Conservation (phyloP, 2,329 filamentous ascomycete species). For the Tolypocladium pustulatum region DNA sequence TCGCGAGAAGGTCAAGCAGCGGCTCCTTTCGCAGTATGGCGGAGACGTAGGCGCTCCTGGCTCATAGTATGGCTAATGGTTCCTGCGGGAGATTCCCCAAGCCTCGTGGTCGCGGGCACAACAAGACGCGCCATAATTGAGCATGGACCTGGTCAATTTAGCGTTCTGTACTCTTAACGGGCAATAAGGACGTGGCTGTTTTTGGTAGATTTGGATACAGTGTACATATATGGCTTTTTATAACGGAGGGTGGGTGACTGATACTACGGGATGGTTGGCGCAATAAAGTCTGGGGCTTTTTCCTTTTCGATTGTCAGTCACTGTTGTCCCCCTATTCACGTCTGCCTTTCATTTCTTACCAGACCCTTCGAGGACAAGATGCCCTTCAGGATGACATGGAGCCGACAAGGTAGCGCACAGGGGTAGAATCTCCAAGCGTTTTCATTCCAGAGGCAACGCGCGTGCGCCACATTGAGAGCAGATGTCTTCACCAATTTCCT, state of each 20-base stretch:
- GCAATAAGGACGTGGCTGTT: background rate
- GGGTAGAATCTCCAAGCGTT: background rate
- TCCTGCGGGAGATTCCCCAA: background rate
- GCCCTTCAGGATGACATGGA: background rate
- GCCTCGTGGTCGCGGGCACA: background rate
- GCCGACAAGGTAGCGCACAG: background rate
- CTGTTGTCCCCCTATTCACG: background rate
- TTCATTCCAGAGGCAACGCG: background rate
- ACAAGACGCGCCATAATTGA: background rate
- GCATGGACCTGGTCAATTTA: background rate
- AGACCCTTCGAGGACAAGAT: background rate
- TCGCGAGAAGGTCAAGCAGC: conserved; percentile 50
- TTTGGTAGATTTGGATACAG: background rate
- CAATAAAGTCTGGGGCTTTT: background rate
- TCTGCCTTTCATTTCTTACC: background rate
- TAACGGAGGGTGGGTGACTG: background rate
- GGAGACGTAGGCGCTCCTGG: conserved; percentile 4
- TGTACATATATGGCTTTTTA: background rate
- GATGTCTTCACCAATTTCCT: background rate
- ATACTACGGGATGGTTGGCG: background rate
- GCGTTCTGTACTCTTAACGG: background rate
- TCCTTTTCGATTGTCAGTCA: background rate
- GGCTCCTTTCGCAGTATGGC: conserved; percentile 16
- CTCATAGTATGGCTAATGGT: background rate
- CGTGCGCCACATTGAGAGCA: background rate